These are phyloP conservation scores for Umbelopsis isabellina DNA, from an alignment of 192 early-diverging fungal species.

Conservation along the genomic window DNA sequence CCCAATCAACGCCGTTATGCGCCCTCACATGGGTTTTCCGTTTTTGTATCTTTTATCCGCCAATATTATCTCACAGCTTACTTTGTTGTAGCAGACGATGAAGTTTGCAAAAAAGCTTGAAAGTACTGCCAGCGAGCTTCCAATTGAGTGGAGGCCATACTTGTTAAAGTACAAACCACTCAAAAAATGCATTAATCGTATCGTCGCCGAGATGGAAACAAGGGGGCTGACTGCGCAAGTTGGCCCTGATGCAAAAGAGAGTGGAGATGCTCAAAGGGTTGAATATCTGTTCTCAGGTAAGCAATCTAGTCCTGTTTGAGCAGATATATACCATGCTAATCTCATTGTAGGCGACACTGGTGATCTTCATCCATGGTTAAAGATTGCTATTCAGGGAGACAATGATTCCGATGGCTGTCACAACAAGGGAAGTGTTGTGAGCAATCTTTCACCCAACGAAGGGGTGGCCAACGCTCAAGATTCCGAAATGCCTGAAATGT, in stretches of 20 bases:
- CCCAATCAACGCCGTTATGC: not conserved
- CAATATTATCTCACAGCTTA: not conserved
- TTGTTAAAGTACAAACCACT: slow-evolving; percentile 65
- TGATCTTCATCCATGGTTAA: slow-evolving; percentile 16
- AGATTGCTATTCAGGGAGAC: slow-evolving; percentile 23
- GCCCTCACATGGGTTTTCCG: slow-evolving; percentile 3
- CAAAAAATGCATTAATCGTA: slow-evolving; percentile 62
- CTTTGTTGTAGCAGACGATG: slow-evolving; percentile 39
- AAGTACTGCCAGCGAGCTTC: slow-evolving; percentile 56
- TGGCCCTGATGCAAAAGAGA: not conserved
- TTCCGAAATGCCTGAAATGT: no score
- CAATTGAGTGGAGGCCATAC: slow-evolving; percentile 64
- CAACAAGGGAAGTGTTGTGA: no score
- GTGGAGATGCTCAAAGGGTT: slow-evolving; percentile 11
- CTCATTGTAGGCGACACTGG: slow-evolving; percentile 19
- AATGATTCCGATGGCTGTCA: no score
- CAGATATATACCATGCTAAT: not conserved
- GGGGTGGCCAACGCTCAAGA: no score
- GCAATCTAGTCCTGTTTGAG: not conserved
- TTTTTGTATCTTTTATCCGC: not conserved
- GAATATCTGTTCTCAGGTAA: slow-evolving; percentile 38
- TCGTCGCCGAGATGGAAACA: slow-evolving; percentile 59
- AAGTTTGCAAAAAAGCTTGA: slow-evolving; percentile 69
- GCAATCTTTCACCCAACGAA: no score
- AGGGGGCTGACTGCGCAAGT: slow-evolving; percentile 26